phyloP scores from a whole-genome alignment of 495 filamentous ascomycete genomes.

The Podospora comata region DNA sequence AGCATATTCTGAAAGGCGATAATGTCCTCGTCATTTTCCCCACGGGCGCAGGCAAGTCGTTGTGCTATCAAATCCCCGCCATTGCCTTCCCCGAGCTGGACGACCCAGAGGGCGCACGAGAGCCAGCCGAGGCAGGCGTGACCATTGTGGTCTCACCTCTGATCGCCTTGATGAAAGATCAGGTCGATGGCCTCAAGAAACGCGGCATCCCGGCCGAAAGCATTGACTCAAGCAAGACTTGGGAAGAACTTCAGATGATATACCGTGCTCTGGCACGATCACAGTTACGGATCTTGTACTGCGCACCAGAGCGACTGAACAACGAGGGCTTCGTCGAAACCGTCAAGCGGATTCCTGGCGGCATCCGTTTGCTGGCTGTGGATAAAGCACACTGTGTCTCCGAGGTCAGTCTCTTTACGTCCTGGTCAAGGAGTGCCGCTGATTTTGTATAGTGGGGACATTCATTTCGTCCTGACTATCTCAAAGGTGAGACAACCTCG shows the following conservation, averaged over 20 bases:
- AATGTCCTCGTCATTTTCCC: conserved; percentile 56
- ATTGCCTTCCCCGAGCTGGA: conserved; percentile 52
- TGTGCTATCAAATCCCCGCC: conserved; percentile 57
- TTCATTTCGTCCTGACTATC: conserved; percentile 57
- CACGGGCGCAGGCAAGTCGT: conserved; percentile 58
- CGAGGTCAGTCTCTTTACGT: conserved; percentile 21
- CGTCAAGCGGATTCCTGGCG: conserved; percentile 49
- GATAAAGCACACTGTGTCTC: conserved; percentile 62
- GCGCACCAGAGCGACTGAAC: conserved; percentile 57
- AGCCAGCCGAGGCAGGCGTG: conserved; percentile 37
- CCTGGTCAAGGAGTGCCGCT: neutral
- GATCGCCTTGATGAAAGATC: conserved; percentile 59
- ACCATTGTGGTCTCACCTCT: conserved; percentile 56
- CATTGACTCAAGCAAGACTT: conserved; percentile 52
- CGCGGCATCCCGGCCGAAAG: conserved; percentile 50
- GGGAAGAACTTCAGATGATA: conserved; percentile 45
- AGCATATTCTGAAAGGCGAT: conserved; percentile 45
- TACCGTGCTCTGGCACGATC: conserved; percentile 44
- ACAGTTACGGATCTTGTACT: conserved; percentile 53
- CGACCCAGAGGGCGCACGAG: conserved; percentile 16
- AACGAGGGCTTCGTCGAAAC: conserved; percentile 56
- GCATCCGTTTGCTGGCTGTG: conserved; percentile 54
- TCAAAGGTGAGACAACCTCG: conserved; percentile 33
- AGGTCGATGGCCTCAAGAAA: conserved; percentile 50
- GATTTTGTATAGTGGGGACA: conserved; percentile 50